Percentiles rank a stretch among this genome's conserved stretches.
These are phyloP conservation scores for Suillus placidus DNA, from an alignment of 768 basidiomycete species.

Conservation along the genomic window DNA sequence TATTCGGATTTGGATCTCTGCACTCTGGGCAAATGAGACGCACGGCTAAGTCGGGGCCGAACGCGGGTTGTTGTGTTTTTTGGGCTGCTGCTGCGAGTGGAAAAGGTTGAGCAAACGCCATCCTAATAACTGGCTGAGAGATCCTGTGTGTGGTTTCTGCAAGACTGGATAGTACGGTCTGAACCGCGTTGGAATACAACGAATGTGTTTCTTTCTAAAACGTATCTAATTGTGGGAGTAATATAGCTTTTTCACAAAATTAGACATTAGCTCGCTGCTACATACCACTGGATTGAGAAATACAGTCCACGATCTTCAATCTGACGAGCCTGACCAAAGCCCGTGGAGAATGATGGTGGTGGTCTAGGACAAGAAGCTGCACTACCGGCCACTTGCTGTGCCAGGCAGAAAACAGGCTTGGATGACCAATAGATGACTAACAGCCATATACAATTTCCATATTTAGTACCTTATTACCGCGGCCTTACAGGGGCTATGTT, in stretches of 20 bases:
- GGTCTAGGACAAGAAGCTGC: constrained; percentile 25
- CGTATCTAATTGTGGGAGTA: constrained; percentile 20
- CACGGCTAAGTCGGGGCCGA: constrained; percentile 82
- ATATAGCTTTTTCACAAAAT: constrained; percentile 16
- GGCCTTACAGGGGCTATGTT: too few relatives aligned
- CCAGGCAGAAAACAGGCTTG: constrained; percentile 18
- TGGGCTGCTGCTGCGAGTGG: constrained; percentile 63
- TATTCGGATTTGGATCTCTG: constrained; percentile 88
- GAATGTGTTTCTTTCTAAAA: constrained; percentile 26
- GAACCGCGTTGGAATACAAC: constrained; percentile 19
- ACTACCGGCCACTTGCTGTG: constrained; percentile 7
- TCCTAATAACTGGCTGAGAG: constrained; percentile 19
- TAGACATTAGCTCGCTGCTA: constrained; percentile 12
- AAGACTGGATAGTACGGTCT: constrained; percentile 13
- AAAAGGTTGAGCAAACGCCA: constrained; percentile 81
- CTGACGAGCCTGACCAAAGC: constrained; percentile 15
- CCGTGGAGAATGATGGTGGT: constrained; percentile 22
- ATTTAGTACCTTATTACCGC: not conserved
- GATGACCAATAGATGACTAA: constrained; percentile 27
- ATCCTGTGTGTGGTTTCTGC: constrained; percentile 22
- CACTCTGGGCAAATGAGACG: constrained; percentile 96
- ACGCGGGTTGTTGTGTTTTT: constrained; percentile 58
- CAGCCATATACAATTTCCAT: not conserved
- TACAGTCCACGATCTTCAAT: constrained; percentile 4
- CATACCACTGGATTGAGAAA: constrained; percentile 20